Evolutionary conservation across 1,139 yeast species (phyloP), one percentile per base, ranked within the genome.

Genomic region (Saccharomyces hybrid): DNA sequence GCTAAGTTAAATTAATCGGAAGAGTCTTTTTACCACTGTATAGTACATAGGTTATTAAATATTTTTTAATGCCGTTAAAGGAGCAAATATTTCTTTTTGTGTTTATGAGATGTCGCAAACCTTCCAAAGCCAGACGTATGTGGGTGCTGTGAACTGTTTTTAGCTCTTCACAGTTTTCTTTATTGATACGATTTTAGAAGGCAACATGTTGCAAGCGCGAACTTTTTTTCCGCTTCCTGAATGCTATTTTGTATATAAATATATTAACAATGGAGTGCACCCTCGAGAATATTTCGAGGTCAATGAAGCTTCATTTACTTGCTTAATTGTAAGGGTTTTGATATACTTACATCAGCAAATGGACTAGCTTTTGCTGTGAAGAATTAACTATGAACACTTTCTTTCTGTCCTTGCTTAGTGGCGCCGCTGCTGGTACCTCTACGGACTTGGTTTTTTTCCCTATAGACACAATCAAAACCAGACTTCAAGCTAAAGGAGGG

Each of bases 401-500:
- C 25, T 38, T 38, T 38, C 26, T 63, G 1, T 68, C 73, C 3
- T 53, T 70, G 47, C 42, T 68, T 83, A 83, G 95, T 66, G 99
- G 99, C 49, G 99, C 89, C 16, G 84, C 95, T 61, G 97, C 99
- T 2, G 99, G 99, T 9, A 91, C 97, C 3, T 84, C 95, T 5
- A 91, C 97, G 0, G 99, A 93, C 72, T 75, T 93, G 50, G 90
- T 88, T 7, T 93, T 93, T 72, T 93, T 93, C 75, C 99, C 99
- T 8, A 88, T 93, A 49, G 99, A 95, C 64, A 95, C 99, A 1
- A 65, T 93, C 59, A 93, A 93, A 73, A 93, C 99, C 0, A 75
- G 99, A 56, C 75, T 93, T 16, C 99, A 93, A 70, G 98, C 99
- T 34, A 83, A 84, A 66, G 97, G 97, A 30, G 99, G 99, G 0